A percentile compares a stretch with the other conserved stretches of the same genome.
These are phyloP conservation scores for Solanum megistacrolobum DNA, from an alignment of 257 asterid species.

Conservation along the genomic window DNA sequence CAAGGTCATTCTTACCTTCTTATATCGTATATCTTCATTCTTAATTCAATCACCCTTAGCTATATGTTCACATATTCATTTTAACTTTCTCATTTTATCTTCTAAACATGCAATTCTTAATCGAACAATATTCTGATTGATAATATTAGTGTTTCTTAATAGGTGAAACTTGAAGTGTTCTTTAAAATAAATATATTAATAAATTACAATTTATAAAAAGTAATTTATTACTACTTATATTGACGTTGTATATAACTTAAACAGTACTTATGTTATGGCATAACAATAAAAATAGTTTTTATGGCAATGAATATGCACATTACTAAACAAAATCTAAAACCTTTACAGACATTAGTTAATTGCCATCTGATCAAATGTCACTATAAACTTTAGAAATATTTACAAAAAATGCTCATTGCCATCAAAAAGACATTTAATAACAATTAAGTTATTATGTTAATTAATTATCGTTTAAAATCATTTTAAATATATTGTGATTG, in stretches of 20 bases:
- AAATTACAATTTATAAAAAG: neutral
- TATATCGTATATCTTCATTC: neutral
- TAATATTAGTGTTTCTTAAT: neutral
- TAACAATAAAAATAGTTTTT: too few species aligned
- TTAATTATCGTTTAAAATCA: too few species aligned
- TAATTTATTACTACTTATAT: neutral
- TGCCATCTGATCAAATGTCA: too few species aligned
- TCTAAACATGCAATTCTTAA: neutral
- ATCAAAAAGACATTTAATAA: too few species aligned
- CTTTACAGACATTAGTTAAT: fast-evolving
- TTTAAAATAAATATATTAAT: neutral
- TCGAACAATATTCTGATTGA: neutral
- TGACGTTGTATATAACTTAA: neutral
- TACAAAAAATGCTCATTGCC: fast-evolving
- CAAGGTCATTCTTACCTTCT: neutral
- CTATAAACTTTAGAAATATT: fast-evolving
- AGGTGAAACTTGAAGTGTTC: neutral
- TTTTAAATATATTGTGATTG: neutral
- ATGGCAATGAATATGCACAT: too few species aligned
- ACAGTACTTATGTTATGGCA: too few species aligned
- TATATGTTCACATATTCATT: too few species aligned
- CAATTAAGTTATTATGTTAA: too few species aligned
- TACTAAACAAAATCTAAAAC: too few species aligned
- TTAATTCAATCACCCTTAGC: neutral
- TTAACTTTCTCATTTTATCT: neutral